phyloP scores from a whole-genome alignment of 257 asterid species.

The Orobanche coerulescens region DNA sequence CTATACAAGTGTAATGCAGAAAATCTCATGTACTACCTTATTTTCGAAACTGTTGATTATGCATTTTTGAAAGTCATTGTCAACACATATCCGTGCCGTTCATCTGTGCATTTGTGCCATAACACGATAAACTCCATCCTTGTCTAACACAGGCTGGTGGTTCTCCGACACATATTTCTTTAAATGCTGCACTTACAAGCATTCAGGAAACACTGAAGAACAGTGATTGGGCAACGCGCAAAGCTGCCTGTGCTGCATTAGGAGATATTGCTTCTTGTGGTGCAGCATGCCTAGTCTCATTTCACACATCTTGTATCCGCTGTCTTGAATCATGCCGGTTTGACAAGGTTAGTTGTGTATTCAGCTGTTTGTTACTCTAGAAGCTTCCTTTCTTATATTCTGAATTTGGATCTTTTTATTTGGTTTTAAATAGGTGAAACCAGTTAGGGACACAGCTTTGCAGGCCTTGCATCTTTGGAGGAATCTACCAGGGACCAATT shows the following conservation, averaged over 20 bases:
- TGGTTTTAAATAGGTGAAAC: constrained; percentile 57
- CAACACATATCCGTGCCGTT: neutral
- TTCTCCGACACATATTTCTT: constrained; percentile 48
- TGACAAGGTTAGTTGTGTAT: constrained; percentile 59
- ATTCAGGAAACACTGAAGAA: constrained; percentile 79
- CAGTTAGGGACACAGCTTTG: constrained; percentile 82
- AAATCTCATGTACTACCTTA: neutral
- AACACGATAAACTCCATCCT: constrained; percentile 9
- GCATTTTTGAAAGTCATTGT: constrained; percentile 11
- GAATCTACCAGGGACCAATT: constrained; percentile 57
- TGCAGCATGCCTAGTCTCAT: constrained; percentile 56
- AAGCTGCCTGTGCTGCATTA: constrained; percentile 74
- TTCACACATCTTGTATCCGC: constrained; percentile 56
- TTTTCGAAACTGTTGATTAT: constrained; percentile 16
- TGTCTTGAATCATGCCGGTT: constrained; percentile 92
- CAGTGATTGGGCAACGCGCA: constrained; percentile 87
- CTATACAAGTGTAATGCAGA: constrained; percentile 1
- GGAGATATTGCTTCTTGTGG: constrained; percentile 85
- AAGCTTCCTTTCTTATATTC: constrained; percentile 23
- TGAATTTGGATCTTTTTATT: constrained; percentile 20
- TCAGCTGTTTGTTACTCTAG: constrained; percentile 11
- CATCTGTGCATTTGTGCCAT: neutral
- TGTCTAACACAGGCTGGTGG: constrained; percentile 76
- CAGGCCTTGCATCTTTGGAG: constrained; percentile 89
- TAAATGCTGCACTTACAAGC: constrained; percentile 67